A percentile compares a stretch with the other conserved stretches of the same genome.
Conservation (phyloP, 345 rosid genomes). For the Garcia nutans region DNA sequence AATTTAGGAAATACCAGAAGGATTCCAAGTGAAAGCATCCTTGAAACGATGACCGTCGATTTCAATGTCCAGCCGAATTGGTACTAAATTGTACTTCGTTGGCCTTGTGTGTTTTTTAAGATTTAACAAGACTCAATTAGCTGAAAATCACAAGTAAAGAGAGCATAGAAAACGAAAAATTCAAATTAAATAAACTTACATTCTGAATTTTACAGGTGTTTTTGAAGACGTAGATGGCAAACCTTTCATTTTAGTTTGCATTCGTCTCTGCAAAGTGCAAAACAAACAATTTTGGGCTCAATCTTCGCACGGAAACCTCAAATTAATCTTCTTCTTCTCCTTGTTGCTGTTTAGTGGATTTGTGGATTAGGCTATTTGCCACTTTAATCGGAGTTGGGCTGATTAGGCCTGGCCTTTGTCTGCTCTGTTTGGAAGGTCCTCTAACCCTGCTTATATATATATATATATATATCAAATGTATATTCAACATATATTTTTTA, state of each 20-base stretch:
- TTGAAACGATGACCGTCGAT: conserved; percentile 83
- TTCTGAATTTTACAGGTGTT: conserved; percentile 76
- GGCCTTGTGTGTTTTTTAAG: conserved; percentile 43
- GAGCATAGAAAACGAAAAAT: conserved; percentile 3
- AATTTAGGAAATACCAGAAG: conserved; percentile 49
- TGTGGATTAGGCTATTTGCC: no score
- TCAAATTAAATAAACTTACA: conserved; percentile 39
- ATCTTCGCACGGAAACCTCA: no score
- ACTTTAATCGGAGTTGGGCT: no score
- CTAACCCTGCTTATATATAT: no score
- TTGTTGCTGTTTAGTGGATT: no score
- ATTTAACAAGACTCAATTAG: neutral
- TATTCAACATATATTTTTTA: no score
- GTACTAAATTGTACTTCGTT: conserved; percentile 79
- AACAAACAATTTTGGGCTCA: no score
- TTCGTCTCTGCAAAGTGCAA: no score
- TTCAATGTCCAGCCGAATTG: conserved; percentile 86
- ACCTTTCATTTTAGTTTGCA: conserved; percentile 38
- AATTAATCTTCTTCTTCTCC: no score
- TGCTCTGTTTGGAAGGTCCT: no score
- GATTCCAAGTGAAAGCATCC: conserved; percentile 97
- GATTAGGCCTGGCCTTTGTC: no score
- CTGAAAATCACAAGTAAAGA: neutral
- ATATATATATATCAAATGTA: no score
- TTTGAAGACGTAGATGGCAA: conserved; percentile 42